Base-by-base conservation (phyloP, 257 asterid species). In the Solanum ahanhuiri region DNA sequence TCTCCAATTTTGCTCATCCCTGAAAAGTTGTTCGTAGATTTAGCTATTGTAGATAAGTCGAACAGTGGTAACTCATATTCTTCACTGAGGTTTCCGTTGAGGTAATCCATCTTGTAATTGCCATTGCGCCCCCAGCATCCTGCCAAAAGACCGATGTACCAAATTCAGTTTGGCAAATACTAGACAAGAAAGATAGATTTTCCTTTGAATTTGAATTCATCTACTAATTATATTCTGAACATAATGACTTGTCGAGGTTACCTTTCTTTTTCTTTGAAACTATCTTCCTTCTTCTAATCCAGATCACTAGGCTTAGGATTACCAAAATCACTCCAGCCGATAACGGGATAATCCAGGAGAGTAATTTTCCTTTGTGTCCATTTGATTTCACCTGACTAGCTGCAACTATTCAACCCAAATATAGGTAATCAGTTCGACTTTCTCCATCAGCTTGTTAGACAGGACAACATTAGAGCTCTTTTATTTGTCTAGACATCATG, bases 61-160 rank as follows among this genome's bases (percentile, higher is more conserved):
- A 87, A 89, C 11, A 82, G 76, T 31, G 91, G 91, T 75, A 89
- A 85, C 64, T 89, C 88, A 34, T 82, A 25, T 39, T 87, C 89
- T 87, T 85, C 66, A 45, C 83, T 77, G 12, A 4, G 83, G 63
- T 43, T 77, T 23, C 64, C 83, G 1, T 77, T 43, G 15, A 43
- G 39, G 64, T 43, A 23, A 77, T 77, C 83, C 64, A 25, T 43
- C 83, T 77, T 77, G 83, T 77, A 15, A 43, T 23, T 77, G 37
- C 83, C 39, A 77, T 25, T 25, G 39, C 25, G 11, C 9, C 83
- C 39, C 25, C 64, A 43, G 51, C 35, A 43, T 77, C 83, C 83
- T 77, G 83, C 17, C 39, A 14, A 77, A 73, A 77, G 23, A 35
- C 57, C 84, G 5, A 72, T 82, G 33, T 73, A 28, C 88, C 84